phyloP scores from a whole-genome alignment of 2,329 filamentous ascomycete species.

The Atkinsonella texensis region DNA sequence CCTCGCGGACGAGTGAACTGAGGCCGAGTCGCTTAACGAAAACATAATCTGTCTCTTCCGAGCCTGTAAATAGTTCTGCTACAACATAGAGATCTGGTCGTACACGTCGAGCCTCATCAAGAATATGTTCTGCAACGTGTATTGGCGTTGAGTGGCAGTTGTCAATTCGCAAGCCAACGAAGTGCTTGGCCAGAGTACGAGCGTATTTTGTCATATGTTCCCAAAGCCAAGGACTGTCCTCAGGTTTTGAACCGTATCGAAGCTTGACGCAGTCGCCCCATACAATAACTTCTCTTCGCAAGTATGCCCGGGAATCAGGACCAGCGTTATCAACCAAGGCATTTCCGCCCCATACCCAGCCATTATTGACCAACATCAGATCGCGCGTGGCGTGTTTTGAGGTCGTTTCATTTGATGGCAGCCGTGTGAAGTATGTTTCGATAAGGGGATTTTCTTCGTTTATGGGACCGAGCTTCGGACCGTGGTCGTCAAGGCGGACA shows the following conservation, averaged over 20 bases:
- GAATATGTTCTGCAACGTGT: constrained; percentile 85
- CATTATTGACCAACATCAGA: constrained; percentile 83
- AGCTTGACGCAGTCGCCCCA: constrained; percentile 99
- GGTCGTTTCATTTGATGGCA: constrained; percentile 69
- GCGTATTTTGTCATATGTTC: constrained; percentile 93
- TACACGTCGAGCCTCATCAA: constrained; percentile 84
- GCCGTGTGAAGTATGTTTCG: constrained; percentile 87
- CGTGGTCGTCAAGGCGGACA: constrained; percentile 80
- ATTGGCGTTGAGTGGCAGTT: constrained; percentile 96
- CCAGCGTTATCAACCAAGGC: constrained; percentile 90
- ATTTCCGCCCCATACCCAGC: constrained; percentile 98
- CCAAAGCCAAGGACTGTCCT: constrained; percentile 92
- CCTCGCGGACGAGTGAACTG: constrained; percentile 85
- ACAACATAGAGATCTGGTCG: constrained; percentile 84
- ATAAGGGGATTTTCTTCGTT: constrained; percentile 68
- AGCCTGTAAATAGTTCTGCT: constrained; percentile 90
- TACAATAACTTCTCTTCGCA: constrained; percentile 91
- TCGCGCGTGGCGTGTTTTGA: constrained; percentile 63
- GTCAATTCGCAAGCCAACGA: constrained; percentile 90
- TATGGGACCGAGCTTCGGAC: constrained; percentile 75
- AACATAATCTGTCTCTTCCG: constrained; percentile 89
- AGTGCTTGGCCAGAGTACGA: constrained; percentile 84
- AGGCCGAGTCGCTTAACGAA: constrained; percentile 90
- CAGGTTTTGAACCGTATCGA: constrained; percentile 66
- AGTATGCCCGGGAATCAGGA: constrained; percentile 77